Conservation (phyloP, 441 rosid species). For the Biscutella laevigata region DNA sequence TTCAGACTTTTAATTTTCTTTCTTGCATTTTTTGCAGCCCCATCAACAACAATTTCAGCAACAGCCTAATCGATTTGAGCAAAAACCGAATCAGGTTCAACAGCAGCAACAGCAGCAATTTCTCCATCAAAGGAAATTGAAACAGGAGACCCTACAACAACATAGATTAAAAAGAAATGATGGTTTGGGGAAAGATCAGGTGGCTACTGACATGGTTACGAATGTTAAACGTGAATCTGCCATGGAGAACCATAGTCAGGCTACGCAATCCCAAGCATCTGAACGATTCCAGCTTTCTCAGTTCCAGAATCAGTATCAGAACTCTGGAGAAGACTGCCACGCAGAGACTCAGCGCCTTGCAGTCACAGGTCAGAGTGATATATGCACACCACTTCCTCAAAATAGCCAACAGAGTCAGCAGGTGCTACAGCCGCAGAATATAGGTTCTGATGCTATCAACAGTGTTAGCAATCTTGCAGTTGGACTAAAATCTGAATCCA, state of each 20-base stretch:
- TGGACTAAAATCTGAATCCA: constrained; percentile 47
- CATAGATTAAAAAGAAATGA: constrained; percentile 42
- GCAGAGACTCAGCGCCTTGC: constrained; percentile 34
- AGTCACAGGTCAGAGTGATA: constrained; percentile 40
- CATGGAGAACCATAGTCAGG: constrained; percentile 43
- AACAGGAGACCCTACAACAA: constrained; percentile 63
- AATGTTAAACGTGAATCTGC: constrained; percentile 72
- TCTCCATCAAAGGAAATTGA: constrained; percentile 33
- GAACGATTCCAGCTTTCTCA: constrained; percentile 54
- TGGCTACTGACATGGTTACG: constrained; percentile 39
- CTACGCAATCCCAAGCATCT: constrained; percentile 47
- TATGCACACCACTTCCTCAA: constrained; percentile 43
- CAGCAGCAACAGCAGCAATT: constrained; percentile 51
- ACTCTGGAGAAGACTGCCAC: constrained; percentile 41
- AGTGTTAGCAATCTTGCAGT: constrained; percentile 40
- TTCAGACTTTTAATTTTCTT: constrained; percentile 41
- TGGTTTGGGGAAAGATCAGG: constrained; percentile 52
- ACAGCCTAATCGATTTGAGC: constrained; percentile 58
- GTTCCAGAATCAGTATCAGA: constrained; percentile 60
- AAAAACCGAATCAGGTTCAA: constrained; percentile 54
- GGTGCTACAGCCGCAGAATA: constrained; percentile 44
- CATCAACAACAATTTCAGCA: constrained; percentile 59
- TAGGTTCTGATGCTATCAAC: constrained; percentile 44
- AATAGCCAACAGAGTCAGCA: constrained; percentile 59
- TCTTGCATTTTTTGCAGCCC: constrained; percentile 35